A percentile compares a stretch with the other conserved stretches of the same genome.
phyloP scores from a whole-genome alignment of 164 flowering plant species.

The Piper betle region DNA sequence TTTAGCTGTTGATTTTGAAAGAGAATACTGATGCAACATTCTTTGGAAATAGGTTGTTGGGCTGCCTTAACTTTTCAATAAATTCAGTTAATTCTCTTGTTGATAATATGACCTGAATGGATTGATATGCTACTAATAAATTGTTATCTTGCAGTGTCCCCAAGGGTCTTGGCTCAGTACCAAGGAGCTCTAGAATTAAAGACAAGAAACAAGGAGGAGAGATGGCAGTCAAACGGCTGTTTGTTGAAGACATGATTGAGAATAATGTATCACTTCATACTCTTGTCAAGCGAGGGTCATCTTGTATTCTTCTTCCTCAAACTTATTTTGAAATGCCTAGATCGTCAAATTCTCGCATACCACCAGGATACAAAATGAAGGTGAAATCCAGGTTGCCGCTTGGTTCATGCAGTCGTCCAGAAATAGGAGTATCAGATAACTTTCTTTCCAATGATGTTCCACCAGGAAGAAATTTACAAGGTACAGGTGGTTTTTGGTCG shows the following conservation, averaged over 20 bases:
- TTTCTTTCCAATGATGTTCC: conserved; percentile 18
- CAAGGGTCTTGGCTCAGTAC: conserved; percentile 31
- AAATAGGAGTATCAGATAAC: conserved; percentile 22
- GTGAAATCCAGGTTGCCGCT: conserved; percentile 33
- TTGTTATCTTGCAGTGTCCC: conserved; percentile 38
- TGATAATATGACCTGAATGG: background rate
- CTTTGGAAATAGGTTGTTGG: no score
- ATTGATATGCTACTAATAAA: no score
- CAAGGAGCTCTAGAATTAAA: conserved; percentile 84
- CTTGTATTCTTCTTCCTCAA: conserved; percentile 61
- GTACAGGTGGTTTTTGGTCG: conserved; percentile 22
- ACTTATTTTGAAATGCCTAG: conserved; percentile 39
- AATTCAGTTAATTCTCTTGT: background rate
- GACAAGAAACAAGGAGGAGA: conserved; percentile 82
- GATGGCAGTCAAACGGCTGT: conserved; percentile 58
- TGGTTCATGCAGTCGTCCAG: conserved; percentile 37
- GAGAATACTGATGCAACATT: no score
- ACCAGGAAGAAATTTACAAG: conserved; percentile 20
- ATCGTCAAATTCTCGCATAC: conserved; percentile 30
- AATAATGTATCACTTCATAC: conserved; percentile 55
- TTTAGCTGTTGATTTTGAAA: no score
- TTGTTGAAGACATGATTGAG: conserved; percentile 55
- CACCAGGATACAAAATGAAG: conserved; percentile 28
- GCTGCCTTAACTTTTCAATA: no score
- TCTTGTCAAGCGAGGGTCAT: conserved; percentile 60